Evolutionary conservation across 148 eudicot genomes (phyloP).

Genomic region (Nepenthes gracilis): DNA sequence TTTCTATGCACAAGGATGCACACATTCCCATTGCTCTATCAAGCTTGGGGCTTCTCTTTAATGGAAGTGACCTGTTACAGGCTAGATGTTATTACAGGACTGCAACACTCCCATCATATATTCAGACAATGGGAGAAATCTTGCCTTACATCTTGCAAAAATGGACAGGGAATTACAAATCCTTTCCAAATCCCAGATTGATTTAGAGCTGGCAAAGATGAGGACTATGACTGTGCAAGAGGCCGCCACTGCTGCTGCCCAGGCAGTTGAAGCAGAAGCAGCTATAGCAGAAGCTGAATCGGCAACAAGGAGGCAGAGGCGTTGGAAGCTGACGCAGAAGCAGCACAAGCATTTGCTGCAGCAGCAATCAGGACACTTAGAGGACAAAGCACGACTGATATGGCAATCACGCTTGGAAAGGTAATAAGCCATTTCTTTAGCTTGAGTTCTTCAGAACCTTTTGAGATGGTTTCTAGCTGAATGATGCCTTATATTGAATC

Average conservation of each 20-base stretch:
- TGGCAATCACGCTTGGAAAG: conserved; percentile 16
- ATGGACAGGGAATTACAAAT: conserved; percentile 26
- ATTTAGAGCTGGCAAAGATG: conserved; percentile 66
- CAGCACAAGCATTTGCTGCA: conserved; percentile 66
- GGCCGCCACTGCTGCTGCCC: conserved; percentile 74
- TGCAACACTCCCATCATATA: too few species aligned
- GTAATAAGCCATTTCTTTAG: too few species aligned
- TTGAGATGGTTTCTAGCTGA: too few species aligned
- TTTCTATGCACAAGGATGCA: too few species aligned
- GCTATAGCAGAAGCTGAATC: too few species aligned
- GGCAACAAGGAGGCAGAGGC: conserved; percentile 88
- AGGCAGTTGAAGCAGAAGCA: too few species aligned
- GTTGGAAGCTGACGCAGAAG: conserved; percentile 76
- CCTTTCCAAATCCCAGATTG: conserved; percentile 45
- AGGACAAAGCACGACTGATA: conserved; percentile 32
- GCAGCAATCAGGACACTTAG: conserved; percentile 59
- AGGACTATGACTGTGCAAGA: conserved; percentile 71
- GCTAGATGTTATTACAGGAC: conserved; percentile 49
- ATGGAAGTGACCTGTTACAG: conserved; percentile 24
- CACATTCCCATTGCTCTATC: too few species aligned
- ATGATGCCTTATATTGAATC: too few species aligned
- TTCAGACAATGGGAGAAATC: conserved; percentile 35
- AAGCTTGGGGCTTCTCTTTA: not conserved
- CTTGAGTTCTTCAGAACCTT: too few species aligned
- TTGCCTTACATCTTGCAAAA: conserved; percentile 25